Conservation (phyloP, 176 grass and related monocot genomes). For the Cenchrus purpureus region DNA sequence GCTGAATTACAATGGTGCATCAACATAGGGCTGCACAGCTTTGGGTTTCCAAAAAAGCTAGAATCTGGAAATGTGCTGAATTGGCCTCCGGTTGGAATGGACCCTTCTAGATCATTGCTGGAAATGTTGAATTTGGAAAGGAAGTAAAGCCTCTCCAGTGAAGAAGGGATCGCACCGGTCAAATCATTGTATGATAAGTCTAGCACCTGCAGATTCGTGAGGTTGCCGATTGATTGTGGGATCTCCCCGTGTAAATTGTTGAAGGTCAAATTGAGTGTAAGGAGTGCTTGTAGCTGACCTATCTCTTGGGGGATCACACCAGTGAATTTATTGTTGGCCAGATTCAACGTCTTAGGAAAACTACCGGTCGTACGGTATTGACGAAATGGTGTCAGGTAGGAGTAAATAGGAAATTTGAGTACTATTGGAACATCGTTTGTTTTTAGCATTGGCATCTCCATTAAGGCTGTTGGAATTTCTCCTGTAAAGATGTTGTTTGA, state of each 20-base stretch:
- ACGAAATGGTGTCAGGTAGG: neutral
- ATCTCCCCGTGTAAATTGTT: conserved; percentile 51
- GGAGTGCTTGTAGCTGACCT: conserved; percentile 40
- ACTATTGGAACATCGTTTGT: conserved; percentile 13
- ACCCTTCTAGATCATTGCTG: conserved; percentile 53
- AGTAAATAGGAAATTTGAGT: conserved; percentile 47
- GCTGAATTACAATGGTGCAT: conserved; percentile 26
- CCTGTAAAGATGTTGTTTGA: conserved; percentile 48
- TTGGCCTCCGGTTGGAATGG: conserved; percentile 46
- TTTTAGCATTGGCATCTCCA: conserved; percentile 41
- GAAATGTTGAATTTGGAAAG: conserved; percentile 55
- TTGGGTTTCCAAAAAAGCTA: conserved; percentile 58
- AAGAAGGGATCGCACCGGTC: conserved; percentile 35
- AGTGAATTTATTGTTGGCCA: conserved; percentile 41
- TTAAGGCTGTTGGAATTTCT: conserved; percentile 37
- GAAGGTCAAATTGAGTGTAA: conserved; percentile 34
- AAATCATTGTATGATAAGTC: conserved; percentile 55
- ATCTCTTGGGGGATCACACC: conserved; percentile 45
- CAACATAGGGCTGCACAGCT: conserved; percentile 49
- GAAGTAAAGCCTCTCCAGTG: conserved; percentile 50
- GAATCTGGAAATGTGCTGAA: conserved; percentile 52
- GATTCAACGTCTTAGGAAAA: conserved; percentile 36
- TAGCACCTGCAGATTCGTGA: conserved; percentile 44
- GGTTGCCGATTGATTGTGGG: conserved; percentile 10
- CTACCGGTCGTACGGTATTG: conserved; percentile 38